Evolutionary conservation across 257 asterid species (phyloP).

Genomic region (Fraxinus americana): DNA sequence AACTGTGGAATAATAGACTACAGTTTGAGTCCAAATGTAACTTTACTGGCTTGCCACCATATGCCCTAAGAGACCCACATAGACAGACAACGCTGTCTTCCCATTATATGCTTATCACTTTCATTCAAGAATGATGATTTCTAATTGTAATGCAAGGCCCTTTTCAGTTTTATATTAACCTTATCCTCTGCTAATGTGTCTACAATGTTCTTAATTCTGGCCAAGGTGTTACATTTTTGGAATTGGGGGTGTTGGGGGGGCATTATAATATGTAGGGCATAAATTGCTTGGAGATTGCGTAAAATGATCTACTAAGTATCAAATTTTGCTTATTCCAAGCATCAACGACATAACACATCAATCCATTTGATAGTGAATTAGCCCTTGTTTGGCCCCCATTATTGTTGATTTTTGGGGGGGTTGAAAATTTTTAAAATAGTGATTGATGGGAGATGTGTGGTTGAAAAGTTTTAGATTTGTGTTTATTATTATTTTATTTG

Average conservation of each 20-base stretch:
- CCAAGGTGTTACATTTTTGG: constrained; percentile 35
- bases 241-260: too few species aligned
- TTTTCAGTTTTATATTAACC: constrained; percentile 18
- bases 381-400: too few species aligned
- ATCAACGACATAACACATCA: too few species aligned
- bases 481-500: too few species aligned
- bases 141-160: too few species aligned
- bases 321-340: too few species aligned
- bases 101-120: constrained; percentile 18
- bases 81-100: background rate
- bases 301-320: too few species aligned
- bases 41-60: constrained; percentile 24
- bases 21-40: constrained; percentile 21
- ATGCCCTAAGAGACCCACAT: background rate
- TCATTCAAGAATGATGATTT: constrained; percentile 20
- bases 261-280: constrained; percentile 14
- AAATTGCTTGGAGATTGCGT: constrained; percentile 31
- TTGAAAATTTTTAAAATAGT: too few species aligned
- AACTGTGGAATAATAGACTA: background rate
- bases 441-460: too few species aligned
- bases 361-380: too few species aligned
- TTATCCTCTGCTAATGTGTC: constrained; percentile 31
- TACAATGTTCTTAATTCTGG: constrained; percentile 35
- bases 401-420: too few species aligned
- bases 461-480: too few species aligned